A percentile compares a stretch with the other conserved stretches of the same genome.
Evolutionary conservation across 1,284 basidiomycete genomes (phyloP).

Genomic region (Sanguinoderma infundibulare): DNA sequence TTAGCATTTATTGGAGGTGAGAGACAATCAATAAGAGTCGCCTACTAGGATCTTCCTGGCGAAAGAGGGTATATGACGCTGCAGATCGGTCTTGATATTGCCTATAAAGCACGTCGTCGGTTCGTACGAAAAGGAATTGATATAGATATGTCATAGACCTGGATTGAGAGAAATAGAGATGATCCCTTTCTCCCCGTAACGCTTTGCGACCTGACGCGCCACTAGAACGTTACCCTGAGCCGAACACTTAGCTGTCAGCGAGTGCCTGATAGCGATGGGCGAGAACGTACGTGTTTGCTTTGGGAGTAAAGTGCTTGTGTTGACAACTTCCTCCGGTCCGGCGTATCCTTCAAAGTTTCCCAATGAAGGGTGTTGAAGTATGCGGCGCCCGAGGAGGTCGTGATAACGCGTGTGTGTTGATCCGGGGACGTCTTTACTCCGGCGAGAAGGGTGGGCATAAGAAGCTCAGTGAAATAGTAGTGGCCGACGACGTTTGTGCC

Average conservation of each 20-base stretch:
- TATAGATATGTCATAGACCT: conserved; percentile 27
- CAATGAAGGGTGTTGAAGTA: conserved; percentile 33
- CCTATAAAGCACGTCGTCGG: conserved; percentile 1
- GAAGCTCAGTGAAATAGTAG: conserved; percentile 46
- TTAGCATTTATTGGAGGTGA: no score
- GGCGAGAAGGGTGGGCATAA: conserved; percentile 45
- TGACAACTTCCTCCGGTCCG: conserved; percentile 31
- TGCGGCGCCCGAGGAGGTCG: conserved; percentile 42
- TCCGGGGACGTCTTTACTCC: conserved; percentile 34
- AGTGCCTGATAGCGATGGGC: not conserved
- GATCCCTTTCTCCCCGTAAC: conserved; percentile 37
- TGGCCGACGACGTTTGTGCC: conserved; percentile 51
- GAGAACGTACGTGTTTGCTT: conserved; percentile 40
- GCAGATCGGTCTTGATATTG: conserved; percentile 23
- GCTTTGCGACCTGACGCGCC: conserved; percentile 37
- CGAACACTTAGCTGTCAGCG: no score
- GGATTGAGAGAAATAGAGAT: conserved; percentile 45
- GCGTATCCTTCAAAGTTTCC: conserved; percentile 35
- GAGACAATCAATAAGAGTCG: no score
- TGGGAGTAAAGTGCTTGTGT: conserved; percentile 42
- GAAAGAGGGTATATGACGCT: conserved; percentile 12
- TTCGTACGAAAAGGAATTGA: not conserved
- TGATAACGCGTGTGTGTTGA: conserved; percentile 47
- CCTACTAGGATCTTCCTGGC: conserved; percentile 14
- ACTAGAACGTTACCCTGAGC: conserved; percentile 43